Percentiles rank a stretch among this genome's conserved stretches.
Conservation (phyloP, 2,329 filamentous ascomycete species). For the Cordyceps militaris region DNA sequence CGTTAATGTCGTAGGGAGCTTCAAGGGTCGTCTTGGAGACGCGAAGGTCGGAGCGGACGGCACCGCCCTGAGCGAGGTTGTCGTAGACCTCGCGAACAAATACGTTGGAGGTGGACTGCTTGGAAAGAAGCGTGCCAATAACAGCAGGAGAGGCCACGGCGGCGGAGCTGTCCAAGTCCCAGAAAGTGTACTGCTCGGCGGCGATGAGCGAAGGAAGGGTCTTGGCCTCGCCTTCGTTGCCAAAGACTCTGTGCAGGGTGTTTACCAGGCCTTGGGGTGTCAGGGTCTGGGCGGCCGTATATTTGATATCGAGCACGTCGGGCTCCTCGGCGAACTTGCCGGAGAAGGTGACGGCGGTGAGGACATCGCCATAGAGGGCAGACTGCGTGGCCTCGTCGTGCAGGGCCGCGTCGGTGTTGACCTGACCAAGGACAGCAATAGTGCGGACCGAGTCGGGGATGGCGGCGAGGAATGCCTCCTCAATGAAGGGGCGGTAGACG, state of each 20-base stretch:
- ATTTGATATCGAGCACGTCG: constrained; percentile 78
- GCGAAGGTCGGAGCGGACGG: constrained; percentile 77
- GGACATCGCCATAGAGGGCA: constrained; percentile 83
- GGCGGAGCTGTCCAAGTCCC: constrained; percentile 74
- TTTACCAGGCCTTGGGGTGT: constrained; percentile 48
- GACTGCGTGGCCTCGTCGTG: constrained; percentile 38
- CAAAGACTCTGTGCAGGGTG: constrained; percentile 42
- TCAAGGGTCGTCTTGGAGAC: constrained; percentile 77
- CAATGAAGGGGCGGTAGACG: constrained; percentile 89
- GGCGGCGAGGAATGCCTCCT: constrained; percentile 82
- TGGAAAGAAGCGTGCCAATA: constrained; percentile 56
- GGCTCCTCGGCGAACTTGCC: constrained; percentile 56
- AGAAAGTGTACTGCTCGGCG: constrained; percentile 85
- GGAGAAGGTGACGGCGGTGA: constrained; percentile 77
- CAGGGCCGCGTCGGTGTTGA: constrained; percentile 57
- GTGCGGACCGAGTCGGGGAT: constrained; percentile 69
- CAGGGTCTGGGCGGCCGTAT: constrained; percentile 59
- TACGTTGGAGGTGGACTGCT: constrained; percentile 60
- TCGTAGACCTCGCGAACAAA: constrained; percentile 56
- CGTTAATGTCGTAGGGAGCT: constrained; percentile 71
- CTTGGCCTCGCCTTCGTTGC: constrained; percentile 47
- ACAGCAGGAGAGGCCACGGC: constrained; percentile 57
- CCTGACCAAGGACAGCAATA: constrained; percentile 84
- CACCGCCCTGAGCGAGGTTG: constrained; percentile 67
- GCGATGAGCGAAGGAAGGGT: constrained; percentile 40